phyloP scores from a whole-genome alignment of 257 asterid genomes.

The Nicotiana undulata region DNA sequence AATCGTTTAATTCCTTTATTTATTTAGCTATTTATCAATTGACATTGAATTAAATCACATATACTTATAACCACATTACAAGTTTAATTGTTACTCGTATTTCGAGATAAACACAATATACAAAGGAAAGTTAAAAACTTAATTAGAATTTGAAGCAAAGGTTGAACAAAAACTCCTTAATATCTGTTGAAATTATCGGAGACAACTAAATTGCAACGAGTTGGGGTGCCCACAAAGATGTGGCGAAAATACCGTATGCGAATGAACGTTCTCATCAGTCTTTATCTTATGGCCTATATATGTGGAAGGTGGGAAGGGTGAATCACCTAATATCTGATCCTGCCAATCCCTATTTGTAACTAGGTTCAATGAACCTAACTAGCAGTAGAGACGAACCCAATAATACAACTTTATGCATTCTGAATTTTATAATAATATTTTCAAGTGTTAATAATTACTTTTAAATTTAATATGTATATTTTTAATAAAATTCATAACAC shows the following conservation, averaged over 20 bases:
- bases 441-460: too few relatives aligned
- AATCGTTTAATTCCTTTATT: too few relatives aligned
- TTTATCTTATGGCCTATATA: background rate
- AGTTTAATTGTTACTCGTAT: too few relatives aligned
- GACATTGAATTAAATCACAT: too few relatives aligned
- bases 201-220: background rate
- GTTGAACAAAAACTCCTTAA: background rate
- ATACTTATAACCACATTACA: too few relatives aligned
- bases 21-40: too few relatives aligned
- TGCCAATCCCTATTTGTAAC: background rate
- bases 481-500: too few relatives aligned
- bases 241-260: background rate
- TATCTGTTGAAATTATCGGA: background rate
- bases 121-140: background rate
- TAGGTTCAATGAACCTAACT: background rate
- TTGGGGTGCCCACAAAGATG: background rate
- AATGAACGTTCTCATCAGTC: background rate
- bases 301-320: background rate
- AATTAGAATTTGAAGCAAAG: background rate
- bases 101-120: too few relatives aligned
- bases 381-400: too few relatives aligned
- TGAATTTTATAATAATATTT: too few relatives aligned
- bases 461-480: too few relatives aligned
- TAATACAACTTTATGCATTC: too few relatives aligned
- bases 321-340: background rate